Percentiles rank a stretch among this genome's conserved stretches.
These are phyloP conservation scores for Aspergillus indologenus DNA, from an alignment of 495 filamentous ascomycete genomes.

Conservation along the genomic window DNA sequence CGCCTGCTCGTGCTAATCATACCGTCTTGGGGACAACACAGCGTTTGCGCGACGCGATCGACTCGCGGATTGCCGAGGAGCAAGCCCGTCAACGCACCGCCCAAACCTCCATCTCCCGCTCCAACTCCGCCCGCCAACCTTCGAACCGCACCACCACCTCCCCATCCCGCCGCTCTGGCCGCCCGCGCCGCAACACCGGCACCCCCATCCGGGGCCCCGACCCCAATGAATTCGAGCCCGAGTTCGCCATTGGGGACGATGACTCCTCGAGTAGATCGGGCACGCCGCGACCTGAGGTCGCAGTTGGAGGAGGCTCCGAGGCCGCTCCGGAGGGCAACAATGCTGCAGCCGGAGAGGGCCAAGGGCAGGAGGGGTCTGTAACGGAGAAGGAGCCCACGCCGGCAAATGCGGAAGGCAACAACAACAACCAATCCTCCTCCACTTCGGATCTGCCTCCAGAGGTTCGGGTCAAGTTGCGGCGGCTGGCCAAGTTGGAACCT, in stretches of 20 bases:
- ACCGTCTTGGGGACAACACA: conserved; percentile 30
- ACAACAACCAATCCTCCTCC: conserved; percentile 18
- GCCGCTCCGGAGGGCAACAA: conserved; percentile 26
- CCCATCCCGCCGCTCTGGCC: conserved; percentile 49
- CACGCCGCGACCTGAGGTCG: conserved; percentile 47
- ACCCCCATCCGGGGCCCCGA: conserved; percentile 61
- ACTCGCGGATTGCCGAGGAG: conserved; percentile 84
- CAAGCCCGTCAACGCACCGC: conserved; percentile 69
- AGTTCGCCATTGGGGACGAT: conserved; percentile 80
- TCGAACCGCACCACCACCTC: conserved; percentile 46
- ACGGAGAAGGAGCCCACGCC: conserved; percentile 25
- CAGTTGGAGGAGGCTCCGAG: conserved; percentile 22
- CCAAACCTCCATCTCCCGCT: conserved; percentile 47
- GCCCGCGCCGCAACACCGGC: conserved; percentile 49
- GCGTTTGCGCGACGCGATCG: conserved; percentile 83
- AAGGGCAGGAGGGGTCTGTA: conserved; percentile 19
- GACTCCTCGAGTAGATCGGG: conserved; percentile 54
- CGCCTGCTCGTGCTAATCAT: neutral
- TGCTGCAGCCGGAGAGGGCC: conserved; percentile 21
- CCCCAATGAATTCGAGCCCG: conserved; percentile 78
- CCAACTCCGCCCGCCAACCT: conserved; percentile 50
- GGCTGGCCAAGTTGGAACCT: conserved; percentile 80
- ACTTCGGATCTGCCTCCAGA: conserved; percentile 69
- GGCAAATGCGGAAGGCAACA: conserved; percentile 12
- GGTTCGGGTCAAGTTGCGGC: conserved; percentile 61